Conservation (phyloP, 2,329 filamentous ascomycete genomes). For the Lachnellula willkommii region DNA sequence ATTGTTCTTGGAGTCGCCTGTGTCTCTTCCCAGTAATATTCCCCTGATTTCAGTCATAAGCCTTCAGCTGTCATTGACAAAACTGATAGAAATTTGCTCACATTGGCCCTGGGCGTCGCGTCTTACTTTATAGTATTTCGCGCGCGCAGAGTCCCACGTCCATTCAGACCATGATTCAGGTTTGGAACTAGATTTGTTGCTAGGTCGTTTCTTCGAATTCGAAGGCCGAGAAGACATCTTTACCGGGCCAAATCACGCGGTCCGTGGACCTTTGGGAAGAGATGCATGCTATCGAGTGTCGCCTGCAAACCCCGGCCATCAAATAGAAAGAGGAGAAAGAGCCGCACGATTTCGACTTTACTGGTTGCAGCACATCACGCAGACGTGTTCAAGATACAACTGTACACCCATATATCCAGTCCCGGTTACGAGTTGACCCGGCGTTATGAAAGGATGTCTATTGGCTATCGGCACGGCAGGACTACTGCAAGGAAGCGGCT, state of each 20-base stretch:
- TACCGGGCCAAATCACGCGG: not conserved
- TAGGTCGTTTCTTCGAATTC: not conserved
- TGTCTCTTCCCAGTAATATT: not conserved
- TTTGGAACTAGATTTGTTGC: not conserved
- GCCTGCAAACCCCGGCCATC: not conserved
- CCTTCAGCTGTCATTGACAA: not conserved
- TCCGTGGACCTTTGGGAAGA: not conserved
- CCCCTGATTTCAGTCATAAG: not conserved
- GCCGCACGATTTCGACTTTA: not conserved
- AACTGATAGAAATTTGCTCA: not conserved
- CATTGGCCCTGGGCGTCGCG: not conserved
- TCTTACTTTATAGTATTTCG: slow-evolving; percentile 1
- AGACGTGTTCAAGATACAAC: not conserved
- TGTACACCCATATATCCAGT: not conserved
- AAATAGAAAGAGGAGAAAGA: not conserved
- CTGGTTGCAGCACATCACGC: not conserved
- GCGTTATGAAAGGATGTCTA: not conserved
- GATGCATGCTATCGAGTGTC: not conserved
- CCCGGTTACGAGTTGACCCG: not conserved
- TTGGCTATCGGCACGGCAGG: not conserved
- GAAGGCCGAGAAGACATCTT: not conserved
- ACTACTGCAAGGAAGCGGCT: not conserved
- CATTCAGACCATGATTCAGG: slow-evolving; percentile 6
- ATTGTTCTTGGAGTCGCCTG: not conserved
- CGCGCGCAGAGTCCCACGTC: not conserved